Base-by-base conservation (phyloP, 305 asterid genomes). In the Fraxinus angustifolia region DNA sequence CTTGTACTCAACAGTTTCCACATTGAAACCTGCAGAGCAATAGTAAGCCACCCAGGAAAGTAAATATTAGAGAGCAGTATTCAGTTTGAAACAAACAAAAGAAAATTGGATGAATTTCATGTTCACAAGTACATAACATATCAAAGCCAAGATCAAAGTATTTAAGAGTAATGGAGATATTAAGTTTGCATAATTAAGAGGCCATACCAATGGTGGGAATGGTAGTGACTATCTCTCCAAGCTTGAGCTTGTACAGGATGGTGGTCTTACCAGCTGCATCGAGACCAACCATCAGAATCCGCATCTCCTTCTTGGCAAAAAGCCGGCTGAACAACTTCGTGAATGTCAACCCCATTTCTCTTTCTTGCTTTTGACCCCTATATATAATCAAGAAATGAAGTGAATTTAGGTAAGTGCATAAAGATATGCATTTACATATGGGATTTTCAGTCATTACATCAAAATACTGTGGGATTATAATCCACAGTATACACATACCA, bases 211-310 rank as follows among this genome's bases (percentile, higher is more conserved):
- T 91, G 58, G 98, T 94, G 35, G 98, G 97, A 85, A 93, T 94
- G 38, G 98, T 94, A 56, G 98, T 91, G 83, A 94, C 98, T 8
- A 94, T 90, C 92, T 94, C 95, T 83, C 97, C 97, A 34, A 93
- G 95, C 97, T 93, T 94, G 88, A 94, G 94, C 96, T 94, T 94
- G 93, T 94, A 92, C 89, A 94, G 86, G 77, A 94, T 94, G 83
- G 98, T 94, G 81, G 98, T 94, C 94, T 94, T 92, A 90, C 98
- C 98, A 91, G 98, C 97, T 19, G 97, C 97, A 83, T 92, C 98
- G 76, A 94, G 98, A 87, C 98, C 98, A 82, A 92, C 97, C 97
- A 92, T 94, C 87, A 94, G 90, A 90, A 94, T 92, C 8, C 98
- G 94, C 97, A 92, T 92, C 88, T 94, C 98, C 88, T 86, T 91